phyloP scores from a whole-genome alignment of 495 filamentous ascomycete genomes.

The Talaromyces borbonicus region DNA sequence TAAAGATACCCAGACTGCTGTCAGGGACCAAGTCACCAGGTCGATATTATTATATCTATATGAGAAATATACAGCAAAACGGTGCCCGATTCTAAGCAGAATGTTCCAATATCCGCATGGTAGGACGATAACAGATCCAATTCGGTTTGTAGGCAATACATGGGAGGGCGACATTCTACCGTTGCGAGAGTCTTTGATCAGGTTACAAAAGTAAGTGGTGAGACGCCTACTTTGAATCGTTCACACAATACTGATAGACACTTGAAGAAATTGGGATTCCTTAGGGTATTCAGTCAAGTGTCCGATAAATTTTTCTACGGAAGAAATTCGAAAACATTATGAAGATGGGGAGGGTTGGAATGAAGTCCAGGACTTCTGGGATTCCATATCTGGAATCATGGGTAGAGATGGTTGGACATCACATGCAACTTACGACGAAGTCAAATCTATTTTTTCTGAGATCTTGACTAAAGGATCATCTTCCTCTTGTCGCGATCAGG shows the following conservation, averaged over 20 bases:
- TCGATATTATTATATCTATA: slow-evolving; percentile 21
- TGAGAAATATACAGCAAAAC: slow-evolving; percentile 12
- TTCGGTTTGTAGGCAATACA: slow-evolving; percentile 20
- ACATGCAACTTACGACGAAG: slow-evolving; percentile 19
- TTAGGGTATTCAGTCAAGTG: slow-evolving; percentile 19
- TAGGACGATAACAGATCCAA: slow-evolving; percentile 17
- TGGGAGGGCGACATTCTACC: slow-evolving; percentile 28
- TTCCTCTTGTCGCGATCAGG: no score
- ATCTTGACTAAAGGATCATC: slow-evolving; percentile 7
- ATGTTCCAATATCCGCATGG: slow-evolving; percentile 20
- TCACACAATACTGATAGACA: background rate
- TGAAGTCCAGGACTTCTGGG: slow-evolving; percentile 25
- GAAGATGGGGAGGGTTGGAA: slow-evolving; percentile 27
- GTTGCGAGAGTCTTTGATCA: slow-evolving; percentile 19
- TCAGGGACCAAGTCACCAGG: slow-evolving; percentile 19
- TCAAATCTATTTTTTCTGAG: slow-evolving; percentile 16
- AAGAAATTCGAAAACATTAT: slow-evolving; percentile 19
- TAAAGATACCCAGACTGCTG: slow-evolving; percentile 14
- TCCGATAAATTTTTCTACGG: slow-evolving; percentile 22
- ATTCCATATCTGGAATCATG: slow-evolving; percentile 20
- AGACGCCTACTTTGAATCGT: background rate
- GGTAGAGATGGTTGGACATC: slow-evolving; percentile 30
- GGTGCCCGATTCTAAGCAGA: slow-evolving; percentile 13
- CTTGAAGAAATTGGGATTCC: slow-evolving; percentile 4
- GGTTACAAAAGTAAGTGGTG: slow-evolving; percentile 11